A percentile compares a stretch with the other conserved stretches of the same genome.
Evolutionary conservation across 2,329 filamentous ascomycete species (phyloP).

Genomic region (Monosporascus cannonballus): DNA sequence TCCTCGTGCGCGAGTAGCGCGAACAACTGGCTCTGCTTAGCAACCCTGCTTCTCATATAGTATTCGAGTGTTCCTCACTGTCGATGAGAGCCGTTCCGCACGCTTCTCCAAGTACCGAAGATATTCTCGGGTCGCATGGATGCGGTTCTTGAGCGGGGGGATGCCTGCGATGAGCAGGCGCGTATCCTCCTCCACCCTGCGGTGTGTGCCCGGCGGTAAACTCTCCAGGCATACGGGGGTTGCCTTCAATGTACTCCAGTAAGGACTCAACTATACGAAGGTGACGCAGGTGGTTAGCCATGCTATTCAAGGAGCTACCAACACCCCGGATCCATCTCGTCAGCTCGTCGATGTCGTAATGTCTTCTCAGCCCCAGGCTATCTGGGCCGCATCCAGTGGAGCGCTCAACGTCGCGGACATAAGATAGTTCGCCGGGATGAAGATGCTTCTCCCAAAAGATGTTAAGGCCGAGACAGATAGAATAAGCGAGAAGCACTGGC

Average conservation of each 20-base stretch:
- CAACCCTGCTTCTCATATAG: too few relatives aligned
- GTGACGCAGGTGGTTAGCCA: background rate
- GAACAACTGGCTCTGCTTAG: background rate
- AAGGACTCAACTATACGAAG: background rate
- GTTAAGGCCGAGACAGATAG: background rate
- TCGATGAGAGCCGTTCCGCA: background rate
- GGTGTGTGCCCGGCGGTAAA: background rate
- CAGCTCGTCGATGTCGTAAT: background rate
- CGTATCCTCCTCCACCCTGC: background rate
- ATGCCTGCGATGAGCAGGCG: background rate
- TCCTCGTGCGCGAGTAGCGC: slow-evolving; percentile 1
- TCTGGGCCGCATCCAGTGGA: background rate
- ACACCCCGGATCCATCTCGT: background rate
- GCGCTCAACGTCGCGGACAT: background rate
- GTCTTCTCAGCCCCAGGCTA: background rate
- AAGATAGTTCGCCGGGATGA: background rate
- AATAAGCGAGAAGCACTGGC: background rate
- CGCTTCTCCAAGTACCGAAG: background rate
- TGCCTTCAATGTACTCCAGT: background rate
- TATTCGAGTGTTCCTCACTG: background rate
- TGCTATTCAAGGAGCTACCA: background rate
- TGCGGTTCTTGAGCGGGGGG: background rate
- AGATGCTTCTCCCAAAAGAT: background rate
- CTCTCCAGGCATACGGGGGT: background rate
- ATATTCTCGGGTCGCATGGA: background rate